Evolutionary conservation across 306 rosid species (phyloP), one percentile per base, ranked within the genome.

Genomic region (Quercus alba): DNA sequence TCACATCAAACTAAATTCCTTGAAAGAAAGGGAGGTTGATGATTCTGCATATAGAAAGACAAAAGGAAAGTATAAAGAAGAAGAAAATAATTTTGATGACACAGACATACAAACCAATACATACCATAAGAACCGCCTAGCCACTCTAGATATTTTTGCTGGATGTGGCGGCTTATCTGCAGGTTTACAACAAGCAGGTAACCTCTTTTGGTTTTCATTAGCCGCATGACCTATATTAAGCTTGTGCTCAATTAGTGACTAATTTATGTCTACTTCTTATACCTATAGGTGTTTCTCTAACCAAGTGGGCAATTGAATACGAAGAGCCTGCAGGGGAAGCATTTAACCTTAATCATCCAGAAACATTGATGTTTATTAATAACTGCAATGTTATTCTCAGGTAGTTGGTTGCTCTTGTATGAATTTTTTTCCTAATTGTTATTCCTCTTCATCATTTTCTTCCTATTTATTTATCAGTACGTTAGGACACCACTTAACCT

Each of bases 221-320:
- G 49, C 12, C 49, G 49, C 49, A 41, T 1, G 49, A 41, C 9
- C 49, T 41, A 6, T 41, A 6, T 41, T 41, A 9, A 41, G 11
- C 49, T 41, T 41, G 11, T 41, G 49, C 49, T 41, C 11, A 41
- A 41, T 41, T 41, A 41, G 49, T 41, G 49, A 41, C 49, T 6
- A 6, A 41, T 41, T 41, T 41, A 66, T 26, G 35, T 66, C 61
- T 79, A 79, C 72, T 80, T 75, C 44, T 58, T 52, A 57, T 78
- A 74, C 69, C 75, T 86, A 76, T 86, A 91, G 98, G 99, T 44
- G 85, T 81, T 75, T 79, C 97, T 62, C 52, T 69, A 46, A 93
- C 99, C 59, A 95, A 93, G 88, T 95, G 99, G 98, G 99, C 99
- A 52, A 93, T 95, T 25, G 98, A 95, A 85, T 95, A 95, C 51